Conservation (phyloP, 2,329 filamentous ascomycete species). For the Ophiocordyceps camponoti-leonardi region DNA sequence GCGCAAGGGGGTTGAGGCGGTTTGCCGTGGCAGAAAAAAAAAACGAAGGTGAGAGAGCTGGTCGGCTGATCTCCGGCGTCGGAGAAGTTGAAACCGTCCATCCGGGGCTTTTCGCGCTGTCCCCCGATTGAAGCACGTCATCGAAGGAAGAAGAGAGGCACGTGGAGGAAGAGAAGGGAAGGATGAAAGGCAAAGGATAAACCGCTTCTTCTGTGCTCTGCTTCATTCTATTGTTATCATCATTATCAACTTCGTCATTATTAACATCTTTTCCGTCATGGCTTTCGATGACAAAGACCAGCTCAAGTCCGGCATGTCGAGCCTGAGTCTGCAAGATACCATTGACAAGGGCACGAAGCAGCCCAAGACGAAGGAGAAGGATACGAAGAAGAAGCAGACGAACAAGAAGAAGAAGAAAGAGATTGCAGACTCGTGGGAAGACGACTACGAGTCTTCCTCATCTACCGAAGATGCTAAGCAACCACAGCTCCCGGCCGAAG, state of each 20-base stretch:
- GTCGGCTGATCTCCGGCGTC: not conserved
- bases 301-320: slow-evolving; percentile 13
- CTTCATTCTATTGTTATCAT: no score
- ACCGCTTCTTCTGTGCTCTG: no score
- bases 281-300: slow-evolving; percentile 6
- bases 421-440: slow-evolving; percentile 28
- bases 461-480: slow-evolving; percentile 6
- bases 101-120: not conserved
- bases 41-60: no score
- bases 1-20: not conserved
- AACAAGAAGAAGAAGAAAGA: slow-evolving; percentile 10
- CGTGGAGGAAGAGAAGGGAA: no score
- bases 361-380: slow-evolving; percentile 2
- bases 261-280: slow-evolving; percentile 4
- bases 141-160: no score
- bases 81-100: no score
- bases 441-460: slow-evolving; percentile 39
- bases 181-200: no score
- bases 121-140: not conserved
- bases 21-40: slow-evolving; percentile 1
- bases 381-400: not conserved
- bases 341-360: not conserved
- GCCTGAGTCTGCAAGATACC: slow-evolving; percentile 12
- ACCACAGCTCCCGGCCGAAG: not conserved
- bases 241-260: no score